Conservation (phyloP, 1,284 basidiomycete species). For the Tilletia walkeri region DNA sequence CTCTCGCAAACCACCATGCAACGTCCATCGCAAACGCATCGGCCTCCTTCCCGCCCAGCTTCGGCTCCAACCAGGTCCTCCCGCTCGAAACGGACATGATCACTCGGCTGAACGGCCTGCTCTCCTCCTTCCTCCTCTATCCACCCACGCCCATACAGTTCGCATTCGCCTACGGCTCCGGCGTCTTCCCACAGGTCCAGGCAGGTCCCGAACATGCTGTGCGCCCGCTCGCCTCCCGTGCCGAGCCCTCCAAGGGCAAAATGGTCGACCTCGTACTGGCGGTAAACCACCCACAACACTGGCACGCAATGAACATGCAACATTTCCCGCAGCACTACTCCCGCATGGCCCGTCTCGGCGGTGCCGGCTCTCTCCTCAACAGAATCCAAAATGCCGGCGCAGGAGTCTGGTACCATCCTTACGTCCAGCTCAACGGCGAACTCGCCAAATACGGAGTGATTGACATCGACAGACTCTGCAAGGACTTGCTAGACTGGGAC, state of each 20-base stretch:
- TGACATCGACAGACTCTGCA: constrained; percentile 80
- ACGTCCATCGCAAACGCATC: constrained; percentile 1
- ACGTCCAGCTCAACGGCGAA: constrained; percentile 59
- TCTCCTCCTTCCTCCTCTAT: constrained; percentile 59
- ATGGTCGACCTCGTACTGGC: constrained; percentile 97
- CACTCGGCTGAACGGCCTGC: constrained; percentile 30
- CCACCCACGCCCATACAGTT: constrained; percentile 77
- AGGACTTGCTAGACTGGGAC: constrained; percentile 87
- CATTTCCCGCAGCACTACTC: constrained; percentile 89
- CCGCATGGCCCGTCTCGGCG: constrained; percentile 74
- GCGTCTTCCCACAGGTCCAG: constrained; percentile 82
- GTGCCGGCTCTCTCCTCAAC: constrained; percentile 69
- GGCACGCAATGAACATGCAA: constrained; percentile 90
- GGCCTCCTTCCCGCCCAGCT: constrained; percentile 36
- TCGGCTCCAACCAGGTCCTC: constrained; percentile 45
- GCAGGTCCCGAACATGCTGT: constrained; percentile 56
- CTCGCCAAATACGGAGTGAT: constrained; percentile 98
- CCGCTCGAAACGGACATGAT: constrained; percentile 30
- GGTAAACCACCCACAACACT: constrained; percentile 83
- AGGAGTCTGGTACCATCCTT: constrained; percentile 71
- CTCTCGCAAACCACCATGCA: not conserved
- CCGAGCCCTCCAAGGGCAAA: constrained; percentile 26
- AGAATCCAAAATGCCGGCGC: constrained; percentile 76
- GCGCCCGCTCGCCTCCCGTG: constrained; percentile 3
- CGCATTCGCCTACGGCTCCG: constrained; percentile 91